Base-by-base conservation (phyloP, 2,329 filamentous ascomycete genomes). In the Fusarium phyllophilum region DNA sequence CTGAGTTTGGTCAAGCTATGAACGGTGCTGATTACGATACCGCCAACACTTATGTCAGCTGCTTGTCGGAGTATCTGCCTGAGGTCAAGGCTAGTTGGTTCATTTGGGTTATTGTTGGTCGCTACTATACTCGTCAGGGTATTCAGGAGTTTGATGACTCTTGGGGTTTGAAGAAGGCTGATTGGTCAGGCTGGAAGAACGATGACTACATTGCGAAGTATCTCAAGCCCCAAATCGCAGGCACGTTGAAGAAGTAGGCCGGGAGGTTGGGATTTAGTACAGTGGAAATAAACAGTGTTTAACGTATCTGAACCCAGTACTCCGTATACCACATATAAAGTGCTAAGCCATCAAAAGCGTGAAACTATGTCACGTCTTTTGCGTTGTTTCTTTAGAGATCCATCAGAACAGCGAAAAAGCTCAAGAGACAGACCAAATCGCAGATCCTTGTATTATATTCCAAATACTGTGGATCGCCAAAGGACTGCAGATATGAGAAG, bases 81-180 rank as follows among this genome's bases (percentile, higher is more conserved):
- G 79, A 82, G 46, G 78, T 85, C 65, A 82, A 87, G 79, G 84
- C 85, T 0, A 85, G 89, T 20, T 89, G 89, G 89, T 85, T 88
- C 77, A 83, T 88, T 77, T 90, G 89, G 86, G 89, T 89, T 36
- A 62, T 92, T 22, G 83, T 84, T 1, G 88, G 88, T 0, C 88
- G 87, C 69, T 91, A 91, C 74, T 91, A 91, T 65, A 85, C 88
- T 52, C 82, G 89, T 0, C 78, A 82, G 8, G 88, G 88, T 0
- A 83, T 65, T 0, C 87, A 89, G 75, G 88, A 90, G 73, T 85
- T 79, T 61, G 89, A 91, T 31, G 89, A 91, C 79, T 79, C 81
- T 0, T 91, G 89, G 88, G 89, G 89, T 2, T 73, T 89, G 58
- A 78, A 88, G 70, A 88, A 83, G 44, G 85, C 86, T 38, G 85